Conservation (phyloP, 345 rosid species). For the Corchorus olitorius region DNA sequence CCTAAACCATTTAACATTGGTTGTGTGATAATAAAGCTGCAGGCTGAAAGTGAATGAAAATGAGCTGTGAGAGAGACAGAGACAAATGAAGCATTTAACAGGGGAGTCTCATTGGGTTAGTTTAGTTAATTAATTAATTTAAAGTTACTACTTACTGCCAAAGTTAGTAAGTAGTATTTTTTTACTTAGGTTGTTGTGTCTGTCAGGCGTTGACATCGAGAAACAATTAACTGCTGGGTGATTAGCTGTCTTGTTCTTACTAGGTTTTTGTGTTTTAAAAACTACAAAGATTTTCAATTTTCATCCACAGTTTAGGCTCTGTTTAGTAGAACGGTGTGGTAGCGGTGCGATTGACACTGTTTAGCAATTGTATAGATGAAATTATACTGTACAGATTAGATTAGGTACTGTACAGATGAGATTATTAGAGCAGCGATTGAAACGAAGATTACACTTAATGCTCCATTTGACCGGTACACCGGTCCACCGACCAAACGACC, state of each 20-base stretch:
- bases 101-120: not conserved
- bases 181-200: slow-evolving; percentile 9
- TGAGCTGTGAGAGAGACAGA: not conserved
- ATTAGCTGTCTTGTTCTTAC: not conserved
- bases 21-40: not conserved
- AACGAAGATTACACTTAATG: no score
- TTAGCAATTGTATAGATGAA: no score
- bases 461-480: no score
- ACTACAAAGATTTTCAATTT: no score
- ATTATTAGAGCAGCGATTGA: no score
- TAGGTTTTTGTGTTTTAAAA: not conserved
- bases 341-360: no score
- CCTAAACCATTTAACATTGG: not conserved
- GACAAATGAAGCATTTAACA: not conserved
- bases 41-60: not conserved
- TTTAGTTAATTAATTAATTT: not conserved
- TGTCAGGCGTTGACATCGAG: slow-evolving; percentile 10
- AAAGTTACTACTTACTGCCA: slow-evolving; percentile 2
- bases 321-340: no score
- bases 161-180: not conserved
- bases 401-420: no score
- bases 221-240: not conserved
- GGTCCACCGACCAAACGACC: no score
- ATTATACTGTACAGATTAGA: no score
- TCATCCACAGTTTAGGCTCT: not conserved